Conservation (phyloP, 1,284 basidiomycete genomes). For the Cryptococcus floricola region DNA sequence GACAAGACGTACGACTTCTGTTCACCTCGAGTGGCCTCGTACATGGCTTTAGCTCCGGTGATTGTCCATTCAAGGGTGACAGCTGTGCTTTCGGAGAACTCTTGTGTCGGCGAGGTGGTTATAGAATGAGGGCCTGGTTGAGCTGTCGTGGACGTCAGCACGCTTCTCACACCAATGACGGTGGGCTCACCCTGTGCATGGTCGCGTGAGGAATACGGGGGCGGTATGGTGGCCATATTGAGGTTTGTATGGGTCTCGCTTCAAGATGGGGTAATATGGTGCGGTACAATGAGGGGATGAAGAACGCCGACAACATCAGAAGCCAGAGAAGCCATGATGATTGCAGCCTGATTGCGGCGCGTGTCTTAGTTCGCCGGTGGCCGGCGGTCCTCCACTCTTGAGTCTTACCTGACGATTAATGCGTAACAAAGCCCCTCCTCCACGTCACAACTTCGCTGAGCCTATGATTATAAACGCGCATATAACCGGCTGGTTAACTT, state of each 20-base stretch:
- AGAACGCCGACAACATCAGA: too few relatives aligned
- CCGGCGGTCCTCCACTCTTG: too few relatives aligned
- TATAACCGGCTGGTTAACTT: too few relatives aligned
- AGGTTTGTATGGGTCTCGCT: background rate
- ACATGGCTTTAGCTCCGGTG: slow-evolving; percentile 62
- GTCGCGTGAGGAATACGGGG: slow-evolving; percentile 32
- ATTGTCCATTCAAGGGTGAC: slow-evolving; percentile 73
- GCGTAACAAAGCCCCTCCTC: too few relatives aligned
- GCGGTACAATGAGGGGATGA: too few relatives aligned
- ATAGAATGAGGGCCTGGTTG: slow-evolving; percentile 5
- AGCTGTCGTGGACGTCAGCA: slow-evolving; percentile 1
- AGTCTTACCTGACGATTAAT: too few relatives aligned
- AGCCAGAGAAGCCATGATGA: too few relatives aligned
- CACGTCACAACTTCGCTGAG: too few relatives aligned
- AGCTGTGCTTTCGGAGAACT: slow-evolving; percentile 58
- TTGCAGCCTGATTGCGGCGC: too few relatives aligned
- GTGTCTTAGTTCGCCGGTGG: too few relatives aligned
- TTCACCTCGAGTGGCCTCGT: slow-evolving; percentile 59
- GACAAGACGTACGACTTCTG: slow-evolving; percentile 41
- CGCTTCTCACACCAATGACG: background rate
- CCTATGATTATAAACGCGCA: too few relatives aligned
- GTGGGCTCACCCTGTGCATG: slow-evolving; percentile 30
- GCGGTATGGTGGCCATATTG: slow-evolving; percentile 26
- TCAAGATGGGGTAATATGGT: too few relatives aligned
- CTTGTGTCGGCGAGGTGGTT: slow-evolving; percentile 16